Conservation (phyloP, 1,284 basidiomycete genomes). For the Boletus calvinii region DNA sequence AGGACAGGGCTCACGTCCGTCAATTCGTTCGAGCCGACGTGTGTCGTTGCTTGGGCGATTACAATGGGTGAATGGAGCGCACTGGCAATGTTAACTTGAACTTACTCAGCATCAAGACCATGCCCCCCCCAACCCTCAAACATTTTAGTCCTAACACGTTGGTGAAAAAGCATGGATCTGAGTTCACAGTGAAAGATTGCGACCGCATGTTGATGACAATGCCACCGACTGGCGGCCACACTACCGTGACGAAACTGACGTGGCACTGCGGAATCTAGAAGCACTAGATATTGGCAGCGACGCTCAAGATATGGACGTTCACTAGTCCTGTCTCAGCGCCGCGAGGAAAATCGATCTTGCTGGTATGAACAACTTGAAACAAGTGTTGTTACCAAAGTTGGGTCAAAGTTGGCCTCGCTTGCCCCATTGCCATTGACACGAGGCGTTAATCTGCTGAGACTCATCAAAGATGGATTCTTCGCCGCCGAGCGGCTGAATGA, state of each 20-base stretch:
- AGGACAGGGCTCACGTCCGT: not conserved
- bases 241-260: not conserved
- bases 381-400: not conserved
- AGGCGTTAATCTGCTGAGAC: constrained; percentile 10
- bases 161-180: constrained; percentile 2
- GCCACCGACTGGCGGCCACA: not conserved
- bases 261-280: not conserved
- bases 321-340: not conserved
- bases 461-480: not conserved
- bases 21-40: not conserved
- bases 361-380: not conserved
- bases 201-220: constrained; percentile 9
- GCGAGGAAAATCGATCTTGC: not conserved
- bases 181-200: not conserved
- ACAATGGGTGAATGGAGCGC: not conserved
- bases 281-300: not conserved
- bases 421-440: too few relatives aligned
- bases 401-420: constrained; percentile 15
- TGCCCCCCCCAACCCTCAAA: not conserved
- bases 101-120: not conserved
- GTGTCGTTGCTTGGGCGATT: not conserved
- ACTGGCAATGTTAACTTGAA: too few relatives aligned
- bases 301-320: not conserved
- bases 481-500: constrained; percentile 6
- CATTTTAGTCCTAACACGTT: constrained; percentile 17